Conservation (phyloP, 192 early-diverging fungal species). For the Rhizoclosmatium sp. region DNA sequence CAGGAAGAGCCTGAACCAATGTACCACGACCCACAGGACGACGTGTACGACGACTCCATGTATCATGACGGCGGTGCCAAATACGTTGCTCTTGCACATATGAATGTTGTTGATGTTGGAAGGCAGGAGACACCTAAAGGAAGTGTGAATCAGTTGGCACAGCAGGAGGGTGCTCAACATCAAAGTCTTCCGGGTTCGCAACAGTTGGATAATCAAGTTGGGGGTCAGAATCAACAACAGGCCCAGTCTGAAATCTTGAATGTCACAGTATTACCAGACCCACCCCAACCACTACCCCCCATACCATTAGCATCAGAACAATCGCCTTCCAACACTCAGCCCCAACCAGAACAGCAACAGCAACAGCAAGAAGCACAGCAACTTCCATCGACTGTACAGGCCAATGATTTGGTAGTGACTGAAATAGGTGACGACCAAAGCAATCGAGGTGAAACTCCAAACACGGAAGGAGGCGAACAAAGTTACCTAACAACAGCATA, state of each 20-base stretch:
- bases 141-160: too few species aligned
- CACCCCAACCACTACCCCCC: too few species aligned
- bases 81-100: neutral
- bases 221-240: neutral
- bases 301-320: too few species aligned
- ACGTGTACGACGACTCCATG: constrained; percentile 15
- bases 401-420: neutral
- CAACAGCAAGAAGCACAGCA: neutral
- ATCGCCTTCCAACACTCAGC: too few species aligned
- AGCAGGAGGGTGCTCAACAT: too few species aligned
- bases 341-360: neutral
- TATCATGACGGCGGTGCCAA: constrained; percentile 12
- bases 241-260: too few species aligned
- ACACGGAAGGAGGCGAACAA: neutral
- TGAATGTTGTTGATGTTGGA: constrained; percentile 10
- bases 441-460: neutral
- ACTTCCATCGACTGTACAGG: neutral
- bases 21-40: neutral
- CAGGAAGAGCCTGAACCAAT: neutral
- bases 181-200: too few species aligned
- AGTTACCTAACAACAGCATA: constrained; percentile 29
- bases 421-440: neutral
- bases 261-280: too few species aligned
- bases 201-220: neutral
- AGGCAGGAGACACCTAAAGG: neutral